Evolutionary conservation across 768 basidiomycete genomes (phyloP), one percentile per base, ranked within the genome.

Genomic region (Boletus tylopilopsis): DNA sequence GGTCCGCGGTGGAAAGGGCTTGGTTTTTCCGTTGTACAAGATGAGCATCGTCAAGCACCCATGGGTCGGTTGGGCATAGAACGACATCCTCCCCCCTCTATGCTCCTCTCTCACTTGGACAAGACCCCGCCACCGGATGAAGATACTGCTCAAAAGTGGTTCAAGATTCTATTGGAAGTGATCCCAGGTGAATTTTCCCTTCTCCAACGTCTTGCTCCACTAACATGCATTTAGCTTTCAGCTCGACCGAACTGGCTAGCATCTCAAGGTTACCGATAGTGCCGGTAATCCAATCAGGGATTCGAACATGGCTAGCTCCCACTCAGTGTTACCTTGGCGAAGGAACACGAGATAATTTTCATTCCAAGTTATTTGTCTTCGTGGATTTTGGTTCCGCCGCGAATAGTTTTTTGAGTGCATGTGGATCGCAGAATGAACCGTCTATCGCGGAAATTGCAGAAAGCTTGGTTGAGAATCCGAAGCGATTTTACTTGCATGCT

Each of bases 371-470:
- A 3, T 94, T 96, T 62, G 76, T 79, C 25, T 95, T 92, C 57
- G 81, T 96, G 41, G 83, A 94, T 64, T 94, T 94, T 64, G 93
- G 92, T 1, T 60, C 74, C 2, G 69, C 74, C 7, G 94, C 86
- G 30, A 94, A 92, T 58, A 72, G 76, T 4, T 96, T 98, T 68
- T 73, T 98, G 36, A 78, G 76, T 42, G 84, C 87, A 8, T 90
- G 90, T 54, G 93, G 94, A 4, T 87, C 92, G n/a, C 85, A 82
- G 59, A 81, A 80, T 29, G 89, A 91, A 60, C 94, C 93, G 1
- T 89, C 80, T 38, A 79, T 90, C 5, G 83, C 90, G 50, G 90
- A 92, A 66, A 74, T 90, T 35, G 84, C 82, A 1, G 75, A 76
- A 42, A 84, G 81, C 47, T 66, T 92, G 24, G 62, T 93, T 13